Evolutionary conservation across 768 basidiomycete genomes (phyloP).

Genomic region (Russula emetica): DNA sequence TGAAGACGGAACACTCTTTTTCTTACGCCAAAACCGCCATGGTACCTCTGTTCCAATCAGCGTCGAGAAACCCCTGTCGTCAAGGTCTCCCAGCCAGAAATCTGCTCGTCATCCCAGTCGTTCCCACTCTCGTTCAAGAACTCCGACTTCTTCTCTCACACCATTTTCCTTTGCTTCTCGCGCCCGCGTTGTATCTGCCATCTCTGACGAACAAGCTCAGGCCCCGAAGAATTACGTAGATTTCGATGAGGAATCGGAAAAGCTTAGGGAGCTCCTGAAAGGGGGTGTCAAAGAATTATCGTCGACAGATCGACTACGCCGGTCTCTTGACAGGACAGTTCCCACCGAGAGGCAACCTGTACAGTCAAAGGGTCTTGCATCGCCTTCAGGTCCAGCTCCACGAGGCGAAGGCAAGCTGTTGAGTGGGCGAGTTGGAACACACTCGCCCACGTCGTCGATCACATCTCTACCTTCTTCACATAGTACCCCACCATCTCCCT

Average conservation of each 20-base stretch:
- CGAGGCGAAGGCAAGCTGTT: slow-evolving; percentile 42
- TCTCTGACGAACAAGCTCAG: slow-evolving; percentile 66
- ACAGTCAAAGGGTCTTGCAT: slow-evolving; percentile 13
- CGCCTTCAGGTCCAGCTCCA: slow-evolving; percentile 29
- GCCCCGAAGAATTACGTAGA: slow-evolving; percentile 78
- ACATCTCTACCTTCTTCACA: slow-evolving; percentile 16
- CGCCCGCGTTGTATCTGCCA: slow-evolving; percentile 64
- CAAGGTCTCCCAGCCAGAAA: slow-evolving; percentile 12
- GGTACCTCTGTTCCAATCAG: slow-evolving; percentile 6
- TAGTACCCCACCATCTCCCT: slow-evolving; percentile 24
- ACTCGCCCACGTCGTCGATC: slow-evolving; percentile 22
- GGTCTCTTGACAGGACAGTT: slow-evolving; percentile 33
- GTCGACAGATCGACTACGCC: slow-evolving; percentile 35
- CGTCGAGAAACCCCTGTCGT: slow-evolving; percentile 15
- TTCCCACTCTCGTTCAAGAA: slow-evolving; percentile 24
- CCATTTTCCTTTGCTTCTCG: slow-evolving; percentile 54
- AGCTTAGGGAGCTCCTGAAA: slow-evolving; percentile 68
- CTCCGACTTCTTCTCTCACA: slow-evolving; percentile 30
- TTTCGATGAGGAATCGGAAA: slow-evolving; percentile 75
- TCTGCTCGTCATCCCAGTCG: slow-evolving; percentile 11
- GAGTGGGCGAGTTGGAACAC: slow-evolving; percentile 46
- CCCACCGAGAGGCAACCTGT: slow-evolving; percentile 31
- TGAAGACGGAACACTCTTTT: slow-evolving; percentile 37
- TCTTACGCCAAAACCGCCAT: slow-evolving; percentile 30
- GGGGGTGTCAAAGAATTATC: slow-evolving; percentile 41